Evolutionary conservation across 257 asterid species (phyloP).

Genomic region (Solanum piurae): DNA sequence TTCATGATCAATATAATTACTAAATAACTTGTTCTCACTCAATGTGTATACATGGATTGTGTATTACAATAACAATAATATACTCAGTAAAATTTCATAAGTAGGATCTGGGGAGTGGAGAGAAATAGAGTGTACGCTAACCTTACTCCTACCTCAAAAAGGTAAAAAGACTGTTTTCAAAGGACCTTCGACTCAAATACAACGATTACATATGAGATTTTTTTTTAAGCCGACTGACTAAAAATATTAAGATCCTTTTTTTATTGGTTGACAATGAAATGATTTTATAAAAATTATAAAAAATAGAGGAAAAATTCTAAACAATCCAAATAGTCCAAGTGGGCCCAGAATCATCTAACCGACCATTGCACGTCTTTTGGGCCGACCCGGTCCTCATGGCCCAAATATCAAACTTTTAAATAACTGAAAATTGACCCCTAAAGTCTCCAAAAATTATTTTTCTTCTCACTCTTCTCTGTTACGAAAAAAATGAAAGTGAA

Average conservation of each 20-base stretch:
- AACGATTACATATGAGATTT: not conserved
- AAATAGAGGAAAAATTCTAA: not conserved
- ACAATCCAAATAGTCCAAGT: not conserved
- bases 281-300: not conserved
- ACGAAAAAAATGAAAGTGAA: not conserved
- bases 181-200: not conserved
- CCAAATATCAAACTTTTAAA: not conserved
- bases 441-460: not conserved
- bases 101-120: too few relatives aligned
- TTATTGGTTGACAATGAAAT: not conserved
- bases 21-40: not conserved
- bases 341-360: not conserved
- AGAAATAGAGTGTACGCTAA: not conserved
- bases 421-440: not conserved
- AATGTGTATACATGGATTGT: not conserved
- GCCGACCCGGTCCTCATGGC: not conserved
- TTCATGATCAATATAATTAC: not conserved
- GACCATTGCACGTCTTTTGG: conserved; percentile 1
- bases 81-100: not conserved
- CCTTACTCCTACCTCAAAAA: not conserved
- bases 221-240: not conserved
- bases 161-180: not conserved
- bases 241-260: not conserved
- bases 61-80: not conserved
- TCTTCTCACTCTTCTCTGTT: not conserved